Evolutionary conservation across 129 eudicot genomes (phyloP).

Genomic region (Apium graveolens): DNA sequence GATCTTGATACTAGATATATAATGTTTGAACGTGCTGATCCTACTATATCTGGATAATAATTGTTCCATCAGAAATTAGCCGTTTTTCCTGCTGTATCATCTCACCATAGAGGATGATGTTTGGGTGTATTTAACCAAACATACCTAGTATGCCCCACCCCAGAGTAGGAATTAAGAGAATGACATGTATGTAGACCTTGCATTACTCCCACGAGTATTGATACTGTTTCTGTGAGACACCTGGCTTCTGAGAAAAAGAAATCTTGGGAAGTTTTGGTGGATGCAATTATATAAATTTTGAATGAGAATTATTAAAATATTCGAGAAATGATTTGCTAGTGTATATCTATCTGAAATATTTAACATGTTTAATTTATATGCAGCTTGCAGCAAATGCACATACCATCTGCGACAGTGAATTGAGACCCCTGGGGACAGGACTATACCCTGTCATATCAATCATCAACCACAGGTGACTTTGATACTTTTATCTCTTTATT

Average conservation of each 20-base stretch:
- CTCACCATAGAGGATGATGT: neutral
- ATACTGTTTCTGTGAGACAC: neutral
- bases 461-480: conserved; percentile 79
- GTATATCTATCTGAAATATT: neutral
- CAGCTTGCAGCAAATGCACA: conserved; percentile 98
- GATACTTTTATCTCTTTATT: neutral
- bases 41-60: neutral
- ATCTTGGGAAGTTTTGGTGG: neutral
- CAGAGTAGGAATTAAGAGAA: neutral
- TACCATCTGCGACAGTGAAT: conserved; percentile 83
- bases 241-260: neutral
- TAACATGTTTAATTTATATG: conserved; percentile 9
- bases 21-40: neutral
- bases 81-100: neutral
- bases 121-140: neutral
- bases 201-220: neutral
- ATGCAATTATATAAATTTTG: neutral
- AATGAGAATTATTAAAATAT: neutral
- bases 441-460: conserved; percentile 73
- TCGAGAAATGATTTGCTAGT: neutral
- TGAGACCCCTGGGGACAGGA: conserved; percentile 90
- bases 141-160: neutral
- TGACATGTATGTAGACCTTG: neutral
- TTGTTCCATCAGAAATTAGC: neutral
- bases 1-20: neutral